Conservation (phyloP, 2,329 filamentous ascomycete genomes). For the Helminthosporium solani region DNA sequence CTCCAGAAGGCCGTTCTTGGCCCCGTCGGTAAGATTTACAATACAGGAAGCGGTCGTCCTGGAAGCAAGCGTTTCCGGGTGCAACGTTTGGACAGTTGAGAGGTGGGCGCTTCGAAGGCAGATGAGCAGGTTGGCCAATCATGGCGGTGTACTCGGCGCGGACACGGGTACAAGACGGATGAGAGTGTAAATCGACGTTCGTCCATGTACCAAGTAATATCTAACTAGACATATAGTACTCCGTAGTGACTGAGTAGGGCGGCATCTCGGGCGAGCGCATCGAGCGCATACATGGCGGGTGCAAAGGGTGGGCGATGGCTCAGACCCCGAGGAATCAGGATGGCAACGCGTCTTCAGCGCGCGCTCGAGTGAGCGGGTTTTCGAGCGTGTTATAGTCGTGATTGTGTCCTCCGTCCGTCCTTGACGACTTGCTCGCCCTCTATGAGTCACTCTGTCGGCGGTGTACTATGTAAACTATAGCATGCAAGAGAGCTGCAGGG, state of each 20-base stretch:
- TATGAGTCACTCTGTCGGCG: conserved; percentile 38
- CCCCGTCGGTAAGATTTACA: neutral
- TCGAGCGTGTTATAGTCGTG: conserved; percentile 43
- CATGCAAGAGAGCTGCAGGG: conserved; percentile 18
- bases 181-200: conserved; percentile 26
- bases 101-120: conserved; percentile 34
- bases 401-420: no score
- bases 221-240: no score
- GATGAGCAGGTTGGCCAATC: conserved; percentile 23
- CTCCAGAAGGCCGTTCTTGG: conserved; percentile 17
- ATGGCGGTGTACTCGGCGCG: conserved; percentile 7
- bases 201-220: no score
- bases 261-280: neutral
- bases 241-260: no score
- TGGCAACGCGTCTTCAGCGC: conserved; percentile 35
- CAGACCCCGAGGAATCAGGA: conserved; percentile 29
- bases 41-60: conserved; percentile 19
- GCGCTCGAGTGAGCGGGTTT: conserved; percentile 25
- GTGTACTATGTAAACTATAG: no score
- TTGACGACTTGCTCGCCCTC: conserved; percentile 23
- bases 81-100: conserved; percentile 23
- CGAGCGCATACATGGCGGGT: conserved; percentile 15
- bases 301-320: conserved; percentile 30
- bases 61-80: conserved; percentile 24
- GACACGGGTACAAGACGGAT: conserved; percentile 14